These are phyloP conservation scores for Suhomyces wounanorum DNA, from an alignment of 1,139 yeast species.

Conservation along the genomic window DNA sequence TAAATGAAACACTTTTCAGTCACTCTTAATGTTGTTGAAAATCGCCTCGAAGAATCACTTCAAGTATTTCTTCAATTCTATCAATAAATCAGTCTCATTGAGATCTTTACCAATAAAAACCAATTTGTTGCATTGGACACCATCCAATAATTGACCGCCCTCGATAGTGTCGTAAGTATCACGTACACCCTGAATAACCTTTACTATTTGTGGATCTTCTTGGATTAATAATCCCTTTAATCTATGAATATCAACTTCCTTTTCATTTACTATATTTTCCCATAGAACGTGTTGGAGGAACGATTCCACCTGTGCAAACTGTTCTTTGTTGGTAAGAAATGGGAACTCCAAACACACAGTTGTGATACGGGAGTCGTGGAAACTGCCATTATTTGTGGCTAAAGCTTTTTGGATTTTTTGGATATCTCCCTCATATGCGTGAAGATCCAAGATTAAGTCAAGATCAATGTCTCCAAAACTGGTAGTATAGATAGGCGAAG, in stretches of 20 bases:
- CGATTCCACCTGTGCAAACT: slow-evolving; percentile 50
- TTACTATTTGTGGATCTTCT: slow-evolving; percentile 22
- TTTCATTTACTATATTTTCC: slow-evolving; percentile 53
- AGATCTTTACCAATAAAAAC: slow-evolving; percentile 83
- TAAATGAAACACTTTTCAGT: no score
- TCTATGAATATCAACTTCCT: slow-evolving; percentile 69
- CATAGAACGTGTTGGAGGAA: slow-evolving; percentile 70
- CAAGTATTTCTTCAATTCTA: slow-evolving; percentile 26
- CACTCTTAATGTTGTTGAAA: neutral
- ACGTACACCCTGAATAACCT: slow-evolving; percentile 90
- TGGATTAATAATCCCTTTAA: slow-evolving; percentile 71
- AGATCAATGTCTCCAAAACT: slow-evolving; percentile 68
- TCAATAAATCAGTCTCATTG: slow-evolving; percentile 29
- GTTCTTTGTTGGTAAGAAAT: slow-evolving; percentile 31
- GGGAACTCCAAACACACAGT: slow-evolving; percentile 63
- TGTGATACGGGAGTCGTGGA: slow-evolving; percentile 57
- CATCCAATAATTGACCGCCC: slow-evolving; percentile 43
- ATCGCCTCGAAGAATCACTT: neutral
- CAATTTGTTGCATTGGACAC: slow-evolving; percentile 50
- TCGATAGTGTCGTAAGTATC: slow-evolving; percentile 83
- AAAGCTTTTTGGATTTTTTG: slow-evolving; percentile 30
- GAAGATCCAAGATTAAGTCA: slow-evolving; percentile 67
- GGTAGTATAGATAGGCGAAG: slow-evolving; percentile 69
- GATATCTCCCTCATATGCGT: slow-evolving; percentile 66
- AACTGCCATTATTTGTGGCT: slow-evolving; percentile 22